A percentile compares a stretch with the other conserved stretches of the same genome.
Evolutionary conservation across 805 yeast species (phyloP).

Genomic region (Metschnikowia orientalis): DNA sequence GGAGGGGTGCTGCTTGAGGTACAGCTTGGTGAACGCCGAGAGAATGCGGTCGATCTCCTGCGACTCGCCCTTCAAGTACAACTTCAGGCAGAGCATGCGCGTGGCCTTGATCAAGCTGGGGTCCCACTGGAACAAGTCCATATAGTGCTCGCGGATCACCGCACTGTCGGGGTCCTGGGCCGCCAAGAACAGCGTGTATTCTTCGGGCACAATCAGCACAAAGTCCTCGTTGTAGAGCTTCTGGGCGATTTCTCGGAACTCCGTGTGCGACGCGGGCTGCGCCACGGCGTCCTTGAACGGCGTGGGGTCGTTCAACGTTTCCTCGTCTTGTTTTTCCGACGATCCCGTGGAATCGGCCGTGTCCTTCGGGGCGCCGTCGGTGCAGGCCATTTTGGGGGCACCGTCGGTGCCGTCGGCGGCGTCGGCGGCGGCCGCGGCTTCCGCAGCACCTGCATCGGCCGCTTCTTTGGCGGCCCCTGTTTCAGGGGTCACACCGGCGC

Average conservation of each 20-base stretch:
- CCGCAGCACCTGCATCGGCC: too few species aligned
- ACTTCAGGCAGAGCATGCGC: constrained; percentile 54
- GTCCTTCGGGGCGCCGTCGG: not conserved
- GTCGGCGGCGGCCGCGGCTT: not conserved
- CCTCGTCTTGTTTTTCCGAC: constrained; percentile 6
- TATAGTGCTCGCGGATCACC: constrained; percentile 39
- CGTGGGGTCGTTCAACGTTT: constrained; percentile 3
- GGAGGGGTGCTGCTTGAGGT: constrained; percentile 48
- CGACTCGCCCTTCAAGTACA: constrained; percentile 80
- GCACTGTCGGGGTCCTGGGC: constrained; percentile 44
- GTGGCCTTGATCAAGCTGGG: constrained; percentile 54
- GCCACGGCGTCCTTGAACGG: not conserved
- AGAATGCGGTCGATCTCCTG: constrained; percentile 74
- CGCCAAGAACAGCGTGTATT: constrained; percentile 41
- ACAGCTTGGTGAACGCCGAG: constrained; percentile 61
- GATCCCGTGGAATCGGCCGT: constrained; percentile 1
- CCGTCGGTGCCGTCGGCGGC: not conserved
- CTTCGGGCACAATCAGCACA: constrained; percentile 41
- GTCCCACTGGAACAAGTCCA: constrained; percentile 45
- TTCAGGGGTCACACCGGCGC: too few species aligned
- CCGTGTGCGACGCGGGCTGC: constrained; percentile 10
- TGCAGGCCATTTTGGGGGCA: not conserved
- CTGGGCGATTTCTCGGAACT: constrained; percentile 31
- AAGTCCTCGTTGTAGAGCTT: constrained; percentile 38
- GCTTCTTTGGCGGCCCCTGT: too few species aligned